Evolutionary conservation across 1,284 basidiomycete species (phyloP), one percentile per base, ranked within the genome.

Genomic region (Leccinum griseonigrum): DNA sequence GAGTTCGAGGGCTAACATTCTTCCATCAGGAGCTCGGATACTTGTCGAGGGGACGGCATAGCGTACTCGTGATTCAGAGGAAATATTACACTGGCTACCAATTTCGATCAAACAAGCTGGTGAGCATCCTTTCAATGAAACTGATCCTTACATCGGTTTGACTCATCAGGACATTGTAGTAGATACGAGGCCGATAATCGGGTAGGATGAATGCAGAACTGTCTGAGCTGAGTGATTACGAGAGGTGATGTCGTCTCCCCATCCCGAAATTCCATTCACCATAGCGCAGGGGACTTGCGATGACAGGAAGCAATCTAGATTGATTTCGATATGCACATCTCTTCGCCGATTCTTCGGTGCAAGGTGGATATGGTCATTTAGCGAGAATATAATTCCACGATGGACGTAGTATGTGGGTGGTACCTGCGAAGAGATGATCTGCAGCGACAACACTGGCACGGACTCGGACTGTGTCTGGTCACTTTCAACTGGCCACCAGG

Each of bases 341-440:
- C 10, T n/a, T 60, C 22, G 67, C 22, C 22, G 22, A 26, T 26
- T 26, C 22, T 26, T 26, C 22, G 22, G 66, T 11, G 62, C 67
- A 16, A 73, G 57, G 60, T 73, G 4, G 67, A 76, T 58, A 36
- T 71, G 3, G 71, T 69, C 56, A 58, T 68, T 29, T 48, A 64
- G 59, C 38, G 48, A 71, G 51, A 67, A 64, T 28, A 68, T 22
- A 68, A 13, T 48, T 75, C n/a, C 74, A 73, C 18, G 68, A 61
- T 22, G 60, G 68, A 11, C 57, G 60, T 2, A n/a, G 60, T 2
- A n/a, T 64, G 66, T 22, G 67, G 68, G 66, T 22, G 68, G 68
- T 13, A 71, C 68, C 16, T 67, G 71, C 13, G 72, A 75, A 60
- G 67, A 56, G 43, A 50, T 66, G 31, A 40, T 26, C 9, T 4